Evolutionary conservation across 129 eudicot species (phyloP), one percentile per base, ranked within the genome.

Genomic region (Escallonia herrerae): DNA sequence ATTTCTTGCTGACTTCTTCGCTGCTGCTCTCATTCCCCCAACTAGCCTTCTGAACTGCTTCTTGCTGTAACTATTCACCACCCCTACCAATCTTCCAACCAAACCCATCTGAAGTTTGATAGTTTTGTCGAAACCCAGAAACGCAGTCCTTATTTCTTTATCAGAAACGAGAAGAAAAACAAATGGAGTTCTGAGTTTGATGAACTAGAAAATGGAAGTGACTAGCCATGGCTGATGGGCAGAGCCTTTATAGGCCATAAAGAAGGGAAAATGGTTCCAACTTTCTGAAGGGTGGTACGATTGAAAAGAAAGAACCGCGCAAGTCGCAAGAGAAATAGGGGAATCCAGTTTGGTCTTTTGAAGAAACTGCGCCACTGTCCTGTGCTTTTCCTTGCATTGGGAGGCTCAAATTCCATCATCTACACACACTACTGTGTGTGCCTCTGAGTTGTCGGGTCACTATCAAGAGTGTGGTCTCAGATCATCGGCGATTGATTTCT

Each of bases 21-120:
- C 9, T 42, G 74, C 77, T 57, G 81, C 79, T 74, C 61, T 72
- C 41, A 68, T 64, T 37, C 68, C 79, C 74, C 79, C 50, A 4
- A 75, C 52, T 6, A 82, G 59, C 9, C 74, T 72, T 40, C 74
- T 75, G 71, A 81, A 79, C n/a, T 71, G 69, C 63, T 68, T 72
- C 69, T 40, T 75, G 39, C 79, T 45, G 15, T 44, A 15, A 6
- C 43, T 63, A 52, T 77, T 72, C 55, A 56, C 57, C 59, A 56
- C 57, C 72, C 71, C 53, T 6, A 15, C 56, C 37, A 74, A 65
- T 15, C 77, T 75, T 65, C 59, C 63, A 4, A 43, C 49, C n/a
- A 77, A 66, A 11, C 77, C 72, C 69, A 72, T 66, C 50, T 49
- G 54, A 46, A n/a, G 54, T 49, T 49, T 49, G 10, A 46, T 5